Base-by-base conservation (phyloP, 805 yeast genomes). In the Priceomyces haplophilus region DNA sequence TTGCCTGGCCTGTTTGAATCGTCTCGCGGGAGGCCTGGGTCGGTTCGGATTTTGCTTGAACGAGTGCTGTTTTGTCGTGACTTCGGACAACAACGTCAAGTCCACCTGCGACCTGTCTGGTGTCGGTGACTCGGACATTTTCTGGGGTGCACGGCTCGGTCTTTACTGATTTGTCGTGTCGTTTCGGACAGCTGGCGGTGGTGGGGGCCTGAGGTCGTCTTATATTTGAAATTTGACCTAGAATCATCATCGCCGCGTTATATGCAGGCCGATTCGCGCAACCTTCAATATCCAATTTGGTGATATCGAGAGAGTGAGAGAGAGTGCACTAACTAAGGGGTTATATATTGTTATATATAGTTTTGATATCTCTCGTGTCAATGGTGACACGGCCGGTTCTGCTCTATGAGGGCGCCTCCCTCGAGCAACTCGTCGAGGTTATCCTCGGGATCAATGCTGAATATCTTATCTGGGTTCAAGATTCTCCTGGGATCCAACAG, bases 1-100 rank as follows among this genome's bases (percentile, higher is more conserved):
- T 53, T 90, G 95, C 55, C 82, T 80, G 18, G 78, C 65, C 20
- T 93, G 82, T 59, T 89, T 88, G 61, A 80, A 83, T 42, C 95
- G 72, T 50, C 83, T 73, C 38, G 70, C 67, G 6, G 83, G 74
- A 1, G 73, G 65, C 46, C 71, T 75, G n/a, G 52, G 48, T 61
- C 80, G 72, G 15, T 63, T 54, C 1, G 80, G 72, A 41, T 67
- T 74, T 36, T 57, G 58, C 58, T 86, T 88, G 74, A 85, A 87
- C n/a, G 64, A 50, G 37, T 76, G 78, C 0, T 69, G 73, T 19
- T 57, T 59, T 11, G 73, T 65, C 23, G 74, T 60, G 11, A 67
- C 53, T 25, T 69, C 64, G 3, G 75, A 66, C 11, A 75, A 57
- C 32, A 49, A 55, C 27, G 50, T 50, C 8, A 66, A 40, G 39